Conservation (phyloP, 345 rosid species). For the Populus ilicifolia region DNA sequence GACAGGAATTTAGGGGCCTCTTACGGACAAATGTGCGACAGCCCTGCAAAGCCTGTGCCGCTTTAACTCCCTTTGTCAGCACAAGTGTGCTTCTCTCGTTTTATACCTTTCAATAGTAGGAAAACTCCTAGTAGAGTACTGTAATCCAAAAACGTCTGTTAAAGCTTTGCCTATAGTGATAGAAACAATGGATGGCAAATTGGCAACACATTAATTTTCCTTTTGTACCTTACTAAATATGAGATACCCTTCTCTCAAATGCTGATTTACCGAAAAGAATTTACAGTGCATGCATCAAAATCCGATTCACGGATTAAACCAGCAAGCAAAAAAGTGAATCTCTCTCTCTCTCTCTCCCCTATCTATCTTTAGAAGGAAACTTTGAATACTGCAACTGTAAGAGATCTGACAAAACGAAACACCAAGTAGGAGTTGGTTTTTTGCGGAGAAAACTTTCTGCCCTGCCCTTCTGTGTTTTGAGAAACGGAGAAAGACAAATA, state of each 20-base stretch:
- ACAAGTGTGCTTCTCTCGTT: constrained; percentile 13
- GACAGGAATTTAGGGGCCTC: not conserved
- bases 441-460: not conserved
- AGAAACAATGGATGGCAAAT: not conserved
- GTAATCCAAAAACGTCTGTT: constrained; percentile 7
- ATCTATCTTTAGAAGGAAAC: constrained; percentile 1
- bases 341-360: not conserved
- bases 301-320: not conserved
- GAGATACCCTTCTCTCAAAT: not conserved
- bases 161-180: constrained; percentile 9
- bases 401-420: constrained; percentile 13
- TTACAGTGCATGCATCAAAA: not conserved
- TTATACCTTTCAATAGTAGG: constrained; percentile 11
- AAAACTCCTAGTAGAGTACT: constrained; percentile 1
- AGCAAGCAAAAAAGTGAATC: not conserved
- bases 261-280: not conserved
- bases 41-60: constrained; percentile 7
- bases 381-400: not conserved
- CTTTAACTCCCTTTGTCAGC: constrained; percentile 15
- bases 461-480: not conserved
- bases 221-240: not conserved
- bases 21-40: constrained; percentile 29
- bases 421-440: not conserved
- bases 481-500: not conserved
- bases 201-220: not conserved